phyloP scores from a whole-genome alignment of 2,329 filamentous ascomycete species.

The Epicoccum sorghinum region DNA sequence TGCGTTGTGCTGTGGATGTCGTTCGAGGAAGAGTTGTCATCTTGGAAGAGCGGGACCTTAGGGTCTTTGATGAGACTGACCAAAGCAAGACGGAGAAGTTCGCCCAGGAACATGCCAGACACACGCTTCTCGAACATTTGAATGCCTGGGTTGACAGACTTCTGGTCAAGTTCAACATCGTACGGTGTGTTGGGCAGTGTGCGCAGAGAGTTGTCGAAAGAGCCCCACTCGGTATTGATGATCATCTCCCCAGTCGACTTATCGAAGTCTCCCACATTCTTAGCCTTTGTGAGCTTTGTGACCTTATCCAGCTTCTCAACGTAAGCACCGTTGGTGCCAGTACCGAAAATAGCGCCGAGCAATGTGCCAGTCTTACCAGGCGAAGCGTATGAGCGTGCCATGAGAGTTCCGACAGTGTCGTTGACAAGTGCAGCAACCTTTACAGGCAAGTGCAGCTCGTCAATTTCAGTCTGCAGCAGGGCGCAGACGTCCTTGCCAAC shows the following conservation, averaged over 20 bases:
- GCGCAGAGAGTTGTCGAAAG: slow-evolving; percentile 91
- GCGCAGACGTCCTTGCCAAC: slow-evolving; percentile 94
- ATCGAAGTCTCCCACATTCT: slow-evolving; percentile 68
- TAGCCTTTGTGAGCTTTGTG: slow-evolving; percentile 68
- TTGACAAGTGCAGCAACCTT: slow-evolving; percentile 96
- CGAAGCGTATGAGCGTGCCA: slow-evolving; percentile 95
- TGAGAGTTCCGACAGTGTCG: slow-evolving; percentile 95
- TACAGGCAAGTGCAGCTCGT: slow-evolving; percentile 83
- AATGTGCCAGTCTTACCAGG: slow-evolving; percentile 85
- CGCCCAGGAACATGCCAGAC: slow-evolving; percentile 96
- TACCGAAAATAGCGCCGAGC: slow-evolving; percentile 96
- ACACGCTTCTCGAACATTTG: slow-evolving; percentile 99
- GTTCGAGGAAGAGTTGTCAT: slow-evolving; percentile 74
- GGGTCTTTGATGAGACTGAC: slow-evolving; percentile 74
- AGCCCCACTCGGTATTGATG: slow-evolving; percentile 97
- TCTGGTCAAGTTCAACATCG: slow-evolving; percentile 77
- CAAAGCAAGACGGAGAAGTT: slow-evolving; percentile 82
- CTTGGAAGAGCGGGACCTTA: slow-evolving; percentile 73
- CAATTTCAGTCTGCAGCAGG: slow-evolving; percentile 86
- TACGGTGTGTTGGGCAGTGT: slow-evolving; percentile 86
- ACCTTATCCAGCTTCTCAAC: slow-evolving; percentile 89
- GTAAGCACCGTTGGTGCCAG: slow-evolving; percentile 96
- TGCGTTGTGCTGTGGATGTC: slow-evolving; percentile 70
- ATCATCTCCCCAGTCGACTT: slow-evolving; percentile 90
- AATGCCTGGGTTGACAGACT: slow-evolving; percentile 87